A percentile compares a stretch with the other conserved stretches of the same genome.
These are phyloP conservation scores for Jamesozyma spencerorum DNA, from an alignment of 805 yeast species.

Conservation along the genomic window DNA sequence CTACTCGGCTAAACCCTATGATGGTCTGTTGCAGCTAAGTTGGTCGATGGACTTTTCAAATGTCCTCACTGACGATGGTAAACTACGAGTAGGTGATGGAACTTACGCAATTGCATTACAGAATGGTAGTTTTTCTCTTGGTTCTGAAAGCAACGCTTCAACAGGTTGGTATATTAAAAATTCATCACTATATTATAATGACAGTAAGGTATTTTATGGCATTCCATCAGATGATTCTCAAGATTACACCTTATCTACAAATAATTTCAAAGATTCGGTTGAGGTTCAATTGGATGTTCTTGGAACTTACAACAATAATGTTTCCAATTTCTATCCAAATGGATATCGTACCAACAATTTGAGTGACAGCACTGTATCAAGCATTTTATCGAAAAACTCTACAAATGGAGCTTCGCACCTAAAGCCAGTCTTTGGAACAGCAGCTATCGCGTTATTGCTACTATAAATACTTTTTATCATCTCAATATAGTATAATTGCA, in stretches of 20 bases:
- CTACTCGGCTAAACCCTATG: no score
- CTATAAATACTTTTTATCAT: no score
- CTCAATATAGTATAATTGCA: no score
- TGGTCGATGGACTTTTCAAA: no score
- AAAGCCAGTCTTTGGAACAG: no score
- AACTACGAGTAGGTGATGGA: conserved; percentile 17
- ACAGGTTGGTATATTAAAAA: conserved; percentile 32
- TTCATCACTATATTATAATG: background rate
- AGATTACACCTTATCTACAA: background rate
- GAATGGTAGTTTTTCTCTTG: conserved; percentile 15
- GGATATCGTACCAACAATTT: no score
- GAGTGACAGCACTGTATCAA: no score
- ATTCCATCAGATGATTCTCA: background rate
- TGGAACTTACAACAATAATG: background rate
- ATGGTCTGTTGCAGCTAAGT: no score
- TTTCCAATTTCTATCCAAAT: background rate
- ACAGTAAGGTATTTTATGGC: background rate
- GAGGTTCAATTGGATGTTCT: background rate
- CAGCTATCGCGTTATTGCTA: no score
- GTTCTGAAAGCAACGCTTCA: conserved; percentile 17
- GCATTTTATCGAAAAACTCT: no score
- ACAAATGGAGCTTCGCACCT: no score
- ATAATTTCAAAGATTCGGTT: background rate
- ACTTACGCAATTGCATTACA: conserved; percentile 23
- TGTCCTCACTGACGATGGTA: conserved; percentile 24